Conservation (phyloP, 1,139 yeast genomes). For the Saccharomycopsis phalli region DNA sequence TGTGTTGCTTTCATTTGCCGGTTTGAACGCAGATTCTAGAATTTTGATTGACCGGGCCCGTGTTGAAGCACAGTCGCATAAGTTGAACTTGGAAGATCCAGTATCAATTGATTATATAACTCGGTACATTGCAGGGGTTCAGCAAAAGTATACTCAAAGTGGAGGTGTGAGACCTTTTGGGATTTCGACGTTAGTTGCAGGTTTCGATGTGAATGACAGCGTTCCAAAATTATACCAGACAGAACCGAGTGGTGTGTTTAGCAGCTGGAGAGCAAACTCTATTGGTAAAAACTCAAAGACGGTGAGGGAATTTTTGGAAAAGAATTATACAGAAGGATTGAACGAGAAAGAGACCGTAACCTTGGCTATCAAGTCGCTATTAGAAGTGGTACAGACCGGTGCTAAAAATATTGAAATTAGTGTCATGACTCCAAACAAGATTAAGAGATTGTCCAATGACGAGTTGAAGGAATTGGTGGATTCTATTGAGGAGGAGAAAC, state of each 20-base stretch:
- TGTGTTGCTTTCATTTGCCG: conserved; percentile 90
- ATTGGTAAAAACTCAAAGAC: conserved; percentile 95
- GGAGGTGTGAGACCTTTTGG: conserved; percentile 98
- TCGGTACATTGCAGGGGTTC: conserved; percentile 92
- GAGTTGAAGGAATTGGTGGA: conserved; percentile 71
- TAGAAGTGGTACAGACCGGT: conserved; percentile 97
- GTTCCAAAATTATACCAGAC: conserved; percentile 86
- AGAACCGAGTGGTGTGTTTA: conserved; percentile 95
- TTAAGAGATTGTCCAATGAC: conserved; percentile 53
- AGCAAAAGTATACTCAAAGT: conserved; percentile 94
- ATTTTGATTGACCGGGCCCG: conserved; percentile 91
- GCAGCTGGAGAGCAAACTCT: conserved; percentile 99
- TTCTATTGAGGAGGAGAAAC: conserved; percentile 86
- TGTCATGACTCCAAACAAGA: conserved; percentile 65
- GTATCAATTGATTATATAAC: conserved; percentile 90
- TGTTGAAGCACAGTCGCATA: conserved; percentile 95
- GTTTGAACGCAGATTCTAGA: conserved; percentile 96
- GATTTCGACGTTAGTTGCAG: conserved; percentile 89
- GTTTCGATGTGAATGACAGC: conserved; percentile 80
- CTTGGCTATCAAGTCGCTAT: conserved; percentile 74
- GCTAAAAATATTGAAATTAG: conserved; percentile 93
- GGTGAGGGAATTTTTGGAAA: conserved; percentile 90
- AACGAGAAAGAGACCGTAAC: conserved; percentile 68
- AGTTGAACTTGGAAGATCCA: conserved; percentile 87
- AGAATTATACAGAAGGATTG: conserved; percentile 70